Base-by-base conservation (phyloP, 139 green algal species). In the Desmodesmus armatus region DNA sequence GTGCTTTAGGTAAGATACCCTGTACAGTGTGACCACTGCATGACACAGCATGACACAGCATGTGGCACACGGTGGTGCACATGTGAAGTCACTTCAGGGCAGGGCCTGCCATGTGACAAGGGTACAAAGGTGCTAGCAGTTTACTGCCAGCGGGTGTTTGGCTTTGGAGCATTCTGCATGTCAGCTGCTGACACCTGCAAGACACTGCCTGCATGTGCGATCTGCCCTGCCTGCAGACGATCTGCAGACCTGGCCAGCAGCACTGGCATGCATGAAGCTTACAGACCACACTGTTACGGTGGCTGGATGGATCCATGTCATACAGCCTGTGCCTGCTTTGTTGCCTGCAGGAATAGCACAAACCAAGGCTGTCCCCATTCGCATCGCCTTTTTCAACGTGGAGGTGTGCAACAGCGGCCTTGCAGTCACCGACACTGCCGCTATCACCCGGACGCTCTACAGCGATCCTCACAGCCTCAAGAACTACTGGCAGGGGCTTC, bases 331-430 rank as follows among this genome's bases (percentile, higher is more conserved):
- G 47, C 47, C 47, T 58, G 47, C 47, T 58, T 13, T 58, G 47
- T 15, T 15, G 47, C 17, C 47, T 58, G 47, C 47, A 58, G 47
- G 47, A 13, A 58, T 58, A 13, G 47, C 47, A 58, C 47, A 58
- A 58, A 15, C 47, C 47, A 19, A n/a, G n/a, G n/a, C 58, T 29
- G 63, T 72, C 29, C n/a, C 63, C 15, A 72, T 72, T 29, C 63
- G 63, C 5, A 7, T 15, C 5, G 9, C 41, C 29, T 72, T 72
- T 21, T 41, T 72, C 27, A 72, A 72, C 27, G 63, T 72, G n/a
- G 63, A 72, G 63, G 29, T 72, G 9, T 72, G 63, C 31, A 41
- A 72, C 63, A 72, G 0, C 63, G 63, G 63, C n/a, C 63, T 41
- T 41, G 63, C 63, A 21, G 63, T 72, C 63, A 31, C 17, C 21